Percentiles rank a stretch among this genome's conserved stretches.
Evolutionary conservation across 805 yeast species (phyloP).

Genomic region (Schizosaccharomyces lindneri): DNA sequence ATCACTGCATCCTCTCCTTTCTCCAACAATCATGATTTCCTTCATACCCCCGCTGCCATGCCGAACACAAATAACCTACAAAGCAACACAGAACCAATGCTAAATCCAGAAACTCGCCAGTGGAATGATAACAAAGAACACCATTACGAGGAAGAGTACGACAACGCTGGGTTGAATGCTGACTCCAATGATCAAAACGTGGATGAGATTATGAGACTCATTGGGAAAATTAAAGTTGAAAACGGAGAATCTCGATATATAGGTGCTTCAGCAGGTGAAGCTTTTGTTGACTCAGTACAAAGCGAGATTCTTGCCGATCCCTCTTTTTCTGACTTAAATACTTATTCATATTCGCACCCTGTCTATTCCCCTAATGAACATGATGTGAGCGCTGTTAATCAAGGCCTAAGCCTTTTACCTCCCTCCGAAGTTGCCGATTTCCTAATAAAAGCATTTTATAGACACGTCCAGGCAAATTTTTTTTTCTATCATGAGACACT

Average conservation of each 20-base stretch:
- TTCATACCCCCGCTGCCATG: no score
- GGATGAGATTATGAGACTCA: background rate
- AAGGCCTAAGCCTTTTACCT: background rate
- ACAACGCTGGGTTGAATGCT: background rate
- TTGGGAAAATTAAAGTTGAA: background rate
- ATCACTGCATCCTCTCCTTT: background rate
- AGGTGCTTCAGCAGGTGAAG: constrained; percentile 2
- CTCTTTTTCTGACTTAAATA: background rate
- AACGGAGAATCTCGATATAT: background rate
- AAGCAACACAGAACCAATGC: no score
- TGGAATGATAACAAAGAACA: no score
- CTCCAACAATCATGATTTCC: no score
- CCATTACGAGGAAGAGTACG: background rate
- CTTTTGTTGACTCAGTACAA: background rate
- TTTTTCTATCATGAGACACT: background rate
- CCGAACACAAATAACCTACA: no score
- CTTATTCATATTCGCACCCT: background rate
- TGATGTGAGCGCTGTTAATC: background rate
- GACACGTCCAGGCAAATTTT: background rate
- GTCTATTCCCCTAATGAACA: background rate
- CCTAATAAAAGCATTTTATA: background rate
- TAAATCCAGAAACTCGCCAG: no score
- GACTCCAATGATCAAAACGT: background rate
- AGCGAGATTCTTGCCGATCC: background rate
- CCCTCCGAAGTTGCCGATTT: background rate